These are phyloP conservation scores for Xylaria sp. DNA, from an alignment of 2,329 filamentous ascomycete genomes.

Conservation along the genomic window DNA sequence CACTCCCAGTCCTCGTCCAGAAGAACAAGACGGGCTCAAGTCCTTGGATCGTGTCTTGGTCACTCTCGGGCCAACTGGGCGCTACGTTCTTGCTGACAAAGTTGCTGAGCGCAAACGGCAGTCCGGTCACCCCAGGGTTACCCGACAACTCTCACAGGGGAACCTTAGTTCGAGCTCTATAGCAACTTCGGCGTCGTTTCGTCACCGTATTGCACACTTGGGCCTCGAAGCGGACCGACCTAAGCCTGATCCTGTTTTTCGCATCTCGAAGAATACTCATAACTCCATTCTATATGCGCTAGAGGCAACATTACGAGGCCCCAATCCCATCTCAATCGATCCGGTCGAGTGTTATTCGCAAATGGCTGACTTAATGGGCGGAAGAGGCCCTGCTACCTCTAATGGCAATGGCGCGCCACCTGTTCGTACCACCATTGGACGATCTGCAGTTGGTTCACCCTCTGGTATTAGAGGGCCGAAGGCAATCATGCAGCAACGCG, in stretches of 20 bases:
- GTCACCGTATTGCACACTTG: slow-evolving; percentile 35
- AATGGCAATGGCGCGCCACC: slow-evolving; percentile 59
- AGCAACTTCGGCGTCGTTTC: slow-evolving; percentile 42
- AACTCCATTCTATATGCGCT: slow-evolving; percentile 91
- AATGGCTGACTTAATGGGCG: slow-evolving; percentile 80
- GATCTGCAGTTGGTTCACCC: slow-evolving; percentile 59
- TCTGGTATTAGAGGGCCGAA: slow-evolving; percentile 80
- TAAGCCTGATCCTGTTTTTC: slow-evolving; percentile 55
- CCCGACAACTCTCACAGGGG: slow-evolving; percentile 52
- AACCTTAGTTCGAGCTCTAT: slow-evolving; percentile 52
- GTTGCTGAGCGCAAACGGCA: slow-evolving; percentile 38
- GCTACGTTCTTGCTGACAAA: slow-evolving; percentile 42
- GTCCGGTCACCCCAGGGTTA: slow-evolving; percentile 36
- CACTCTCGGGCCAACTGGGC: slow-evolving; percentile 52
- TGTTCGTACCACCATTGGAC: slow-evolving; percentile 51
- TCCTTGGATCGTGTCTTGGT: slow-evolving; percentile 47
- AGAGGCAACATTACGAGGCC: slow-evolving; percentile 85
- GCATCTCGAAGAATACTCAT: slow-evolving; percentile 82
- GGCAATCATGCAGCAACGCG: slow-evolving; percentile 89
- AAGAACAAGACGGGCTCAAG: slow-evolving; percentile 31
- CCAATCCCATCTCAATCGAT: slow-evolving; percentile 83
- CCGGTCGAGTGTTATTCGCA: slow-evolving; percentile 84
- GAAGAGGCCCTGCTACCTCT: slow-evolving; percentile 60
- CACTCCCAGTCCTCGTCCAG: slow-evolving; percentile 48
- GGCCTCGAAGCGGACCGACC: slow-evolving; percentile 43